Evolutionary conservation across 345 rosid species (phyloP).

Genomic region (Sisymbrium altissimum): DNA sequence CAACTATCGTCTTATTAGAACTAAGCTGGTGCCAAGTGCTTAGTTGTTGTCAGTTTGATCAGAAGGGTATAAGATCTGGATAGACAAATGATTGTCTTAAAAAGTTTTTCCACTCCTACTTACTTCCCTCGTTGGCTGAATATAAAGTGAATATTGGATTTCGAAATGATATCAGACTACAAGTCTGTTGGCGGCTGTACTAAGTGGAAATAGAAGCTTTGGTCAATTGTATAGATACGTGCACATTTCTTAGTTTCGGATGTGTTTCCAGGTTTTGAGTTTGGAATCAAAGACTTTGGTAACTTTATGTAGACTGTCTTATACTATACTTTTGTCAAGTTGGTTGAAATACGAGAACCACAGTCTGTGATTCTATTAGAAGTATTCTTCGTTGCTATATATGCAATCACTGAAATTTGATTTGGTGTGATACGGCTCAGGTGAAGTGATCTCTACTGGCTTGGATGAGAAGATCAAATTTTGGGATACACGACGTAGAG

Average conservation of each 20-base stretch:
- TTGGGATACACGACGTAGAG: constrained; percentile 60
- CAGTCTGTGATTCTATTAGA: not conserved
- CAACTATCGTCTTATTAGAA: too few species aligned
- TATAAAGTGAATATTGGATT: too few species aligned
- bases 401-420: not conserved
- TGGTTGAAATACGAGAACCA: not conserved
- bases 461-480: constrained; percentile 68
- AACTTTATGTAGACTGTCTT: not conserved
- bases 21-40: too few species aligned
- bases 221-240: not conserved
- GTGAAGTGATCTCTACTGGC: constrained; percentile 65
- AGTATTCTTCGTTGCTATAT: not conserved
- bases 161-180: too few species aligned
- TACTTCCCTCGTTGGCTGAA: too few species aligned
- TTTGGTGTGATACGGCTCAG: constrained; percentile 31
- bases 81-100: too few species aligned
- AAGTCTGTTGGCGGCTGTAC: too few species aligned
- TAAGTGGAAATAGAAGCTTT: not conserved
- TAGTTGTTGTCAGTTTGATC: too few species aligned
- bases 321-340: not conserved
- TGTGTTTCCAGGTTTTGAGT: not conserved
- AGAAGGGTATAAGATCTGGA: too few species aligned
- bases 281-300: not conserved
- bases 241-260: not conserved
- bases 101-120: too few species aligned